These are phyloP conservation scores for Omphalea diandra DNA, from an alignment of 441 rosid species.

Conservation along the genomic window DNA sequence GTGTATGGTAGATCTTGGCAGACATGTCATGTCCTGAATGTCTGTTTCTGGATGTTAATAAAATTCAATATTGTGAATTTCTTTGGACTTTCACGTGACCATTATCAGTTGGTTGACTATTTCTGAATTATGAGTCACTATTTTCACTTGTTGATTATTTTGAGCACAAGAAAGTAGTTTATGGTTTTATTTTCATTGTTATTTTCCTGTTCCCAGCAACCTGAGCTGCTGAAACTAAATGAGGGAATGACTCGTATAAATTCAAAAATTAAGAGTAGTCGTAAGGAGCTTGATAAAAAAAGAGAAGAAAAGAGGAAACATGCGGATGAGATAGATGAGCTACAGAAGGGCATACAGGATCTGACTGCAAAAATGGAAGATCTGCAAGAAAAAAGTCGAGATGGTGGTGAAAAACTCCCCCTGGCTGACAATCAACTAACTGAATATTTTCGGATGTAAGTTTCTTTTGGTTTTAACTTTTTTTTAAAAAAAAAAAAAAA, in stretches of 20 bases:
- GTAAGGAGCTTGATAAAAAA: constrained; percentile 80
- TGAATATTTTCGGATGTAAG: constrained; percentile 88
- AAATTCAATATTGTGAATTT: neutral
- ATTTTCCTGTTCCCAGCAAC: constrained; percentile 58
- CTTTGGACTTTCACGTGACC: neutral
- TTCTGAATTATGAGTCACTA: neutral
- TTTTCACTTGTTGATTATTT: constrained; percentile 3
- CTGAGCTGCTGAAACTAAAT: constrained; percentile 82
- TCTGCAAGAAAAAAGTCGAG: constrained; percentile 76
- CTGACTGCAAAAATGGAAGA: constrained; percentile 71
- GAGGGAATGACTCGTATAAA: constrained; percentile 85
- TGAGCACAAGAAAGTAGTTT: neutral
- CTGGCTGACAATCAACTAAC: constrained; percentile 76
- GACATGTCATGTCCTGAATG: neutral
- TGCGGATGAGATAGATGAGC: constrained; percentile 58
- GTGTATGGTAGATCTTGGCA: neutral
- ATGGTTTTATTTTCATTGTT: constrained; percentile 24
- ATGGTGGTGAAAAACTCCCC: constrained; percentile 77
- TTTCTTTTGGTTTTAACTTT: constrained; percentile 23
- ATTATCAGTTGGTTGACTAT: neutral
- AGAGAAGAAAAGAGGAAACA: constrained; percentile 77
- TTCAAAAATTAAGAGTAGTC: constrained; percentile 77
- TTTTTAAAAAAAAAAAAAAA: too few relatives aligned
- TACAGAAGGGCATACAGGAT: constrained; percentile 73
- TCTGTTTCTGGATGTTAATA: neutral